Evolutionary conservation across 768 basidiomycete species (phyloP).

Genomic region (Trametes villosa): DNA sequence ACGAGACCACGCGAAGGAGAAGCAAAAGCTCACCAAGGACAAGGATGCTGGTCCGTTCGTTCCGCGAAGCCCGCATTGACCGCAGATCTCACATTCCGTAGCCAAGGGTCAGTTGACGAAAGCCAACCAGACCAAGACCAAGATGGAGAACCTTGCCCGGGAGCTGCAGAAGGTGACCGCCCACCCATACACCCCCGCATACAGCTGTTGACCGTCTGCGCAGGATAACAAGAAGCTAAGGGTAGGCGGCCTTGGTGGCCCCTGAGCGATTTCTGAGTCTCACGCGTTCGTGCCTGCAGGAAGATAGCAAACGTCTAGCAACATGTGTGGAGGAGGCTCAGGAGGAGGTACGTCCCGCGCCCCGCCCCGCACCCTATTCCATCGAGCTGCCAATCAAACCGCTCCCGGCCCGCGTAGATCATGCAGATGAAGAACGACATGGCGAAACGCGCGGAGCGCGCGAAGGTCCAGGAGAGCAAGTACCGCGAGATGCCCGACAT

Average conservation of each 20-base stretch:
- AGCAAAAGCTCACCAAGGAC: constrained; percentile 88
- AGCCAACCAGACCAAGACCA: constrained; percentile 85
- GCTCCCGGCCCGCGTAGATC: constrained; percentile 48
- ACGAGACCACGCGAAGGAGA: constrained; percentile 89
- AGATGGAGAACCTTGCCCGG: constrained; percentile 88
- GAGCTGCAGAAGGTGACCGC: constrained; percentile 81
- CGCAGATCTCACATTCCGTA: not conserved
- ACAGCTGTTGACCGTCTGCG: constrained; percentile 25
- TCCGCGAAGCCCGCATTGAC: not conserved
- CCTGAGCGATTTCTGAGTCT: constrained; percentile 49
- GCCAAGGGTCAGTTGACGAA: constrained; percentile 87
- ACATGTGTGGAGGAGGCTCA: constrained; percentile 86
- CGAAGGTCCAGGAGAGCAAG: constrained; percentile 77
- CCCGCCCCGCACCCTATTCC: not conserved
- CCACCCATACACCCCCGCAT: not conserved
- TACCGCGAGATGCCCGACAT: constrained; percentile 89
- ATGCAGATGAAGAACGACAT: constrained; percentile 83
- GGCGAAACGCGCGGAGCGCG: constrained; percentile 78
- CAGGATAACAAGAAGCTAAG: constrained; percentile 90
- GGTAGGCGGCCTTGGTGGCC: constrained; percentile 48
- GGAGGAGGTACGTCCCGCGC: constrained; percentile 62
- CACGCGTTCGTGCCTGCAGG: constrained; percentile 48
- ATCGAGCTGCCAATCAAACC: not conserved
- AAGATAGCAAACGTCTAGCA: constrained; percentile 81
- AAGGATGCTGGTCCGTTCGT: constrained; percentile 75